Conservation (phyloP, 179 eudicot genomes). For the Patellifolia procumbens region DNA sequence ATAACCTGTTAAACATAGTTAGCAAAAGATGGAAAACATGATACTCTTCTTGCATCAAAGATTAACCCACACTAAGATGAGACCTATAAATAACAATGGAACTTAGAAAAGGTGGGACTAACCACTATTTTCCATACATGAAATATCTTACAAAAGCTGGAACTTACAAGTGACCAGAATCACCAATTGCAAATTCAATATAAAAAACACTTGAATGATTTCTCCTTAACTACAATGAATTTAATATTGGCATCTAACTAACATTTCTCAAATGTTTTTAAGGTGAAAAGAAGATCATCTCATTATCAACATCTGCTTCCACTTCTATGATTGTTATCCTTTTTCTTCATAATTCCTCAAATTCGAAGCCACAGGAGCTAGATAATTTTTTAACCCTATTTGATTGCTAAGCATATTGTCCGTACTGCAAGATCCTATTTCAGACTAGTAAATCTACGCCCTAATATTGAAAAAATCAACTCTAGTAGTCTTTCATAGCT, state of each 20-base stretch:
- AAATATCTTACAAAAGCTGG: not conserved
- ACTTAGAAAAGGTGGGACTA: not conserved
- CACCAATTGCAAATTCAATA: not conserved
- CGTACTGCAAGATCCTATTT: not conserved
- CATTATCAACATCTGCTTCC: not conserved
- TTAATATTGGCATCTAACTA: no score
- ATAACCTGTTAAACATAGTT: constrained; percentile 49
- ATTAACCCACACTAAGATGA: constrained; percentile 7
- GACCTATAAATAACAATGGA: not conserved
- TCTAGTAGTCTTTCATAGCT: not conserved
- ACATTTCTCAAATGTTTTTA: no score
- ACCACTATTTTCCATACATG: not conserved
- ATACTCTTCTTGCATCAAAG: not conserved
- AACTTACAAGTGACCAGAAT: no score
- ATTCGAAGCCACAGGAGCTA: not conserved
- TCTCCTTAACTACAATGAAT: not conserved
- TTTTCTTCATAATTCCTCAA: not conserved
- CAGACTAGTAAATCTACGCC: not conserved
- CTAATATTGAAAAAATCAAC: not conserved
- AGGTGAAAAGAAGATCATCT: no score
- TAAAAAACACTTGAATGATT: not conserved
- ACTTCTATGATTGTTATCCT: not conserved
- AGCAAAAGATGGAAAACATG: not conserved
- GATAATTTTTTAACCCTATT: not conserved
- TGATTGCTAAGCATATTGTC: not conserved